These are phyloP conservation scores for Populus tomentosa DNA, from an alignment of 441 rosid species.

Conservation along the genomic window DNA sequence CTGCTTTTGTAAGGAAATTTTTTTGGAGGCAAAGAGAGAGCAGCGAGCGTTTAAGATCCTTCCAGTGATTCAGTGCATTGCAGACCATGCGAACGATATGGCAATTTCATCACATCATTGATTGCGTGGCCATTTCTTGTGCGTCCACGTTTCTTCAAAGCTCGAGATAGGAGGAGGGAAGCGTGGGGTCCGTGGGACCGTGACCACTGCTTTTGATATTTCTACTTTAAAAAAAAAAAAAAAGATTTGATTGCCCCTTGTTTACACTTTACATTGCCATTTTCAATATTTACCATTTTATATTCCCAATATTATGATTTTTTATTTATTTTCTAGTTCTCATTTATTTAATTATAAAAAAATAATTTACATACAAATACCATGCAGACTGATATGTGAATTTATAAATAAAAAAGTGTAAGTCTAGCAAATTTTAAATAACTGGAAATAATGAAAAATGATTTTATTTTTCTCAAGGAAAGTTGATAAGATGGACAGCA, in stretches of 20 bases:
- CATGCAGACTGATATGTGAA: no score
- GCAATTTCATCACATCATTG: neutral
- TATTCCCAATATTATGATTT: neutral
- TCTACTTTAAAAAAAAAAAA: constrained; percentile 5
- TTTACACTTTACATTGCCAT: neutral
- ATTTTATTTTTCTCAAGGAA: neutral
- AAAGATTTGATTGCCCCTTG: neutral
- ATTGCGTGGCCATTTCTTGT: neutral
- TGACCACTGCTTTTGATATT: neutral
- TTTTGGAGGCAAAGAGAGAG: neutral
- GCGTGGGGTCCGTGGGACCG: constrained; percentile 26
- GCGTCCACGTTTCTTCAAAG: neutral
- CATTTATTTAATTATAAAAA: no score
- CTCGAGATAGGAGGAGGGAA: neutral
- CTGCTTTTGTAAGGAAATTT: neutral
- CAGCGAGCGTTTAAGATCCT: neutral
- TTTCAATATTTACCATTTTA: neutral
- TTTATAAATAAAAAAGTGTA: neutral
- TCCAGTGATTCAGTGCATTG: neutral
- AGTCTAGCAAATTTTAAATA: neutral
- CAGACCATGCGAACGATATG: neutral
- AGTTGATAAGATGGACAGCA: neutral
- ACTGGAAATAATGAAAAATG: neutral
- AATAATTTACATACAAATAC: no score
- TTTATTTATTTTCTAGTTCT: no score